Conservation (phyloP, 345 rosid genomes). For the Laguncularia racemosa region DNA sequence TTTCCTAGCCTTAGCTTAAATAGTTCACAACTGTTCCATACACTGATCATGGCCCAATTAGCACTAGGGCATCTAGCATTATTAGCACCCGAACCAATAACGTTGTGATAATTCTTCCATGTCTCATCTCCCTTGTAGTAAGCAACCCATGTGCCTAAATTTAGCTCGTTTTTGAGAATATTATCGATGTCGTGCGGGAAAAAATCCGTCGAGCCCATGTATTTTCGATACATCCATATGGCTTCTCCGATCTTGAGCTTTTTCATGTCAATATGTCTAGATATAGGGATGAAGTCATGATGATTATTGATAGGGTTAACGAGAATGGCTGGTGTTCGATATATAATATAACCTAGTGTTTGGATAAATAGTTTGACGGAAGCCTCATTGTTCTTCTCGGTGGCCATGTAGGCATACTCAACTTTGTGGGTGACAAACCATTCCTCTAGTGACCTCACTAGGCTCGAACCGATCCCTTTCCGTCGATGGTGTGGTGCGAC, state of each 20-base stretch:
- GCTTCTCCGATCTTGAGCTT: conserved; percentile 54
- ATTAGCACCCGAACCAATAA: conserved; percentile 6
- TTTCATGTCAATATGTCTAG: conserved; percentile 29
- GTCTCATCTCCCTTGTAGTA: conserved; percentile 26
- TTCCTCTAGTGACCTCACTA: conserved; percentile 55
- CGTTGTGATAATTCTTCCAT: conserved; percentile 8
- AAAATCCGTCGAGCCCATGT: conserved; percentile 48
- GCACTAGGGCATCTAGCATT: conserved; percentile 10
- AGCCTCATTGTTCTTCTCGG: conserved; percentile 61
- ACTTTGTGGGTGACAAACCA: conserved; percentile 52
- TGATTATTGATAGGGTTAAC: conserved; percentile 52
- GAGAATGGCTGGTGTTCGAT: conserved; percentile 54
- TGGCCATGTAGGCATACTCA: conserved; percentile 75
- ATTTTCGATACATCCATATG: conserved; percentile 33
- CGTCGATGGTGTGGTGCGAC: conserved; percentile 53
- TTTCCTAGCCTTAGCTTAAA: conserved; percentile 56
- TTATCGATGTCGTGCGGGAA: conserved; percentile 60
- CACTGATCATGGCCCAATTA: conserved; percentile 80
- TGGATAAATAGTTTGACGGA: conserved; percentile 48
- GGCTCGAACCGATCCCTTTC: conserved; percentile 43
- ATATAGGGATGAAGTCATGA: conserved; percentile 13
- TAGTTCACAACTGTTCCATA: conserved; percentile 67
- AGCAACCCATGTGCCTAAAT: conserved; percentile 83
- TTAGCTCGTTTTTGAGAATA: conserved; percentile 49
- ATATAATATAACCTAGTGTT: conserved; percentile 40